Evolutionary conservation across 179 eudicot genomes (phyloP).

Genomic region (Gypsophila paniculata): DNA sequence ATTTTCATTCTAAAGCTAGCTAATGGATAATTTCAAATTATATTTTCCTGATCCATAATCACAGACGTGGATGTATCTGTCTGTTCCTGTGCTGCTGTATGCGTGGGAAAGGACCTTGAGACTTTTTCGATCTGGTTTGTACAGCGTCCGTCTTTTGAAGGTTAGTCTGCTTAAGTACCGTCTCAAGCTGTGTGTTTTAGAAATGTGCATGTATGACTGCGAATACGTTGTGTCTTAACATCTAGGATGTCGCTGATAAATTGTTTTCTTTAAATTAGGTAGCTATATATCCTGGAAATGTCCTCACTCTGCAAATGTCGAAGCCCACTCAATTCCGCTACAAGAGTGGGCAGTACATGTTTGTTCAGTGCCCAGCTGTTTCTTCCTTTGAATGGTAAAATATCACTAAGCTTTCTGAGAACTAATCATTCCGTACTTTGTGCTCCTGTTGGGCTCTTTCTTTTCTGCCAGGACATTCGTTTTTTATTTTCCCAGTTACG

Average conservation of each 20-base stretch:
- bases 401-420: not conserved
- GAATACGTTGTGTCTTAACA: not conserved
- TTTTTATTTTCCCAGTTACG: not conserved
- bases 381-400: slow-evolving; percentile 92
- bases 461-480: not conserved
- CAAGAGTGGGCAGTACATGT: slow-evolving; percentile 98
- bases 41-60: slow-evolving; percentile 1
- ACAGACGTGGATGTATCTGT: slow-evolving; percentile 98
- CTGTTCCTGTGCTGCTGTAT: slow-evolving; percentile 77
- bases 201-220: not conserved
- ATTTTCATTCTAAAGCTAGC: not conserved
- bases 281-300: slow-evolving; percentile 84
- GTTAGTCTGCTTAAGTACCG: slow-evolving; percentile 28
- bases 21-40: not conserved
- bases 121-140: slow-evolving; percentile 69
- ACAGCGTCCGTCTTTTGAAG: slow-evolving; percentile 65
- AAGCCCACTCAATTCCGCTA: slow-evolving; percentile 82
- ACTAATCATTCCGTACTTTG: not conserved
- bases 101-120: slow-evolving; percentile 89
- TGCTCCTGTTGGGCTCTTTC: not conserved
- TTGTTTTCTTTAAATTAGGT: slow-evolving; percentile 40
- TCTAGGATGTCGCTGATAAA: not conserved
- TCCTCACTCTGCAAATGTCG: slow-evolving; percentile 82
- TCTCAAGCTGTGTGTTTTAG: not conserved
- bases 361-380: slow-evolving; percentile 91